Evolutionary conservation across 2,329 filamentous ascomycete species (phyloP), one percentile per base, ranked within the genome.

Genomic region (Shiraia bambusicola): DNA sequence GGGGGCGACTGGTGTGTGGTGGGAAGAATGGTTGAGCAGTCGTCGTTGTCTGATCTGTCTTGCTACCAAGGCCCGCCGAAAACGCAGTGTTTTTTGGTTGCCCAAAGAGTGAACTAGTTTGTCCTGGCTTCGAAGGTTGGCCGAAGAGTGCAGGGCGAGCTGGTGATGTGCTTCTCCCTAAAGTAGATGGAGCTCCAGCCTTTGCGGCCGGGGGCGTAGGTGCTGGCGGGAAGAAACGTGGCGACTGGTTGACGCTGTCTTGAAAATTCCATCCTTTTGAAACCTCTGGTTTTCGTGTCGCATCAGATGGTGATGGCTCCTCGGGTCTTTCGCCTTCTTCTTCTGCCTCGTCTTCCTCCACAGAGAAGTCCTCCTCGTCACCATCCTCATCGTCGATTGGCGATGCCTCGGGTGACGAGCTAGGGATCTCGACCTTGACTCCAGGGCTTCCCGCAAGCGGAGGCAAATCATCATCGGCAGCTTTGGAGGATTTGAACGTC

Each of bases 401-500:
- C 15, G 61, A 65, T 34, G 57, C 62, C 24, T 66, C 61, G 6
- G 57, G 59, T 17, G 59, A 60, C 17, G 65, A 69, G 19, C 59
- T 59, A 7, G 66, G 65, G 13, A 58, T 63, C 39, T 70, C 64
- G 2, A 70, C 61, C 35, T 75, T 69, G 9, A 76, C 61, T 14
- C 72, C 69, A n/a, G 74, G 74, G 29, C 72, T 75, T 11, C 73
- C 74, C 25, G 73, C 73, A 24, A 76, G 62, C 5, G 73, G 73
- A 26, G 69, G 69, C 11, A 70, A 32, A 28, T 69, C 73, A 22
- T 75, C 71, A 29, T 63, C 61, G 10, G 52, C 48, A 16, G 53
- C 47, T 41, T 67, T 58, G 2, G 61, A 48, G 11, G 67, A 56
- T 11, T 65, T 65, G 15, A 48, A 48, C 13, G 55, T 59, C 25